Percentiles rank a stretch among this genome's conserved stretches.
Evolutionary conservation across 1,284 basidiomycete species (phyloP).

Genomic region (Erythrobasidium hasegawianum): DNA sequence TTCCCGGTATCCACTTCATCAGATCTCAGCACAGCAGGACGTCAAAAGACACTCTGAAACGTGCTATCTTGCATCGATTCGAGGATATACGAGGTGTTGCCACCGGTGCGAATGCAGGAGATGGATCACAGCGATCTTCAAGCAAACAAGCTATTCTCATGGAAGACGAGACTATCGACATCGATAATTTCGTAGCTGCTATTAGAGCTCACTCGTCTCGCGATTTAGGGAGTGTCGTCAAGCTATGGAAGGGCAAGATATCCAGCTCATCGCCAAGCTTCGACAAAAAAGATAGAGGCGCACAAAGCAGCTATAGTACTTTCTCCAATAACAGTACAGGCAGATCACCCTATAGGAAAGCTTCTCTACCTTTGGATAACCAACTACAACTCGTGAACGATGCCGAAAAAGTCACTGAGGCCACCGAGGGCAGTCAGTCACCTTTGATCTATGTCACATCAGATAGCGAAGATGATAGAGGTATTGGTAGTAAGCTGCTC

Average conservation of each 20-base stretch:
- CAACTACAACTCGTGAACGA: no score
- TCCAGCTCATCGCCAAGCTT: no score
- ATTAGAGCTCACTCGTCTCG: slow-evolving; percentile 2
- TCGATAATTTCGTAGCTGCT: slow-evolving; percentile 16
- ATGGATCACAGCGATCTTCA: background rate
- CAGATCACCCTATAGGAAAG: no score
- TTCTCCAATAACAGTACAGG: no score
- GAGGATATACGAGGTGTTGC: slow-evolving; percentile 28
- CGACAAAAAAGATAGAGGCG: no score
- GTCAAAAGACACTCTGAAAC: slow-evolving; percentile 28
- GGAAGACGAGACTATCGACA: slow-evolving; percentile 30
- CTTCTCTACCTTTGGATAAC: background rate
- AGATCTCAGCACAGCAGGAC: slow-evolving; percentile 18
- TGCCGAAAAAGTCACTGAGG: no score
- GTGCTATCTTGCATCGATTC: slow-evolving; percentile 26
- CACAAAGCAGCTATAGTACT: no score
- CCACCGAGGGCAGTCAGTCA: no score
- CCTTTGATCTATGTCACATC: background rate
- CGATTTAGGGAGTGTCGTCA: slow-evolving; percentile 14
- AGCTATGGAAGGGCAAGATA: slow-evolving; percentile 27
- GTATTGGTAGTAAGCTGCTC: slow-evolving; percentile 21
- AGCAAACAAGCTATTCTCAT: slow-evolving; percentile 2
- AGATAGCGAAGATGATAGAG: slow-evolving; percentile 26
- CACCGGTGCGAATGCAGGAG: slow-evolving; percentile 5
- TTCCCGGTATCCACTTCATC: slow-evolving; percentile 14